Evolutionary conservation across 148 eudicot genomes (phyloP).

Genomic region (Linanthus parryae): DNA sequence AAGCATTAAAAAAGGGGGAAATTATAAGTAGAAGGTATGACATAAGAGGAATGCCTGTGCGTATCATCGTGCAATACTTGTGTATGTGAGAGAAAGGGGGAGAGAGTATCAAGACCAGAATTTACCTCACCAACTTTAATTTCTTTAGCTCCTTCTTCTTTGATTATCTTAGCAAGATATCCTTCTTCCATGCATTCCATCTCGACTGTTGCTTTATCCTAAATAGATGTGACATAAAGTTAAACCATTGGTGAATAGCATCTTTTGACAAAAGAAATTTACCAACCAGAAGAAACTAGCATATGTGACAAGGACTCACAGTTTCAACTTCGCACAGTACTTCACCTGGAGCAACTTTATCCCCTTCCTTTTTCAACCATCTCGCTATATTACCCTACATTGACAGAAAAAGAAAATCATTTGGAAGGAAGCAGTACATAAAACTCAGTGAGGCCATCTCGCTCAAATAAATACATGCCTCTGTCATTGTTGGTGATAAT

Average conservation of each 20-base stretch:
- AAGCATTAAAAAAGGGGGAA: too few relatives aligned
- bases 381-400: slow-evolving; percentile 90
- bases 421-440: slow-evolving; percentile 7
- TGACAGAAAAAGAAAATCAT: slow-evolving; percentile 1
- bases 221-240: neutral
- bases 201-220: slow-evolving; percentile 99
- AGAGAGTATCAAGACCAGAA: too few relatives aligned
- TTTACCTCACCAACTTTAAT: slow-evolving; percentile 93
- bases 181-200: slow-evolving; percentile 99
- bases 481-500: slow-evolving; percentile 94
- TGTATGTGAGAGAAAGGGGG: too few relatives aligned
- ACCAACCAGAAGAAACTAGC: neutral
- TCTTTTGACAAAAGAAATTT: neutral
- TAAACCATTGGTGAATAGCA: neutral
- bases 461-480: slow-evolving; percentile 37
- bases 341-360: slow-evolving; percentile 85
- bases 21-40: too few relatives aligned
- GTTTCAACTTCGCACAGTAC: slow-evolving; percentile 99
- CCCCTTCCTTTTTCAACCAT: slow-evolving; percentile 98
- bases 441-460: neutral
- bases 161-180: slow-evolving; percentile 81
- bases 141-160: slow-evolving; percentile 75
- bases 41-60: too few relatives aligned
- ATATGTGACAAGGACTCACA: slow-evolving; percentile 29
- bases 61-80: too few relatives aligned